Percentiles rank a stretch among this genome's conserved stretches.
Evolutionary conservation across 2,329 filamentous ascomycete species (phyloP).

Genomic region (Plenodomus lindquistii): DNA sequence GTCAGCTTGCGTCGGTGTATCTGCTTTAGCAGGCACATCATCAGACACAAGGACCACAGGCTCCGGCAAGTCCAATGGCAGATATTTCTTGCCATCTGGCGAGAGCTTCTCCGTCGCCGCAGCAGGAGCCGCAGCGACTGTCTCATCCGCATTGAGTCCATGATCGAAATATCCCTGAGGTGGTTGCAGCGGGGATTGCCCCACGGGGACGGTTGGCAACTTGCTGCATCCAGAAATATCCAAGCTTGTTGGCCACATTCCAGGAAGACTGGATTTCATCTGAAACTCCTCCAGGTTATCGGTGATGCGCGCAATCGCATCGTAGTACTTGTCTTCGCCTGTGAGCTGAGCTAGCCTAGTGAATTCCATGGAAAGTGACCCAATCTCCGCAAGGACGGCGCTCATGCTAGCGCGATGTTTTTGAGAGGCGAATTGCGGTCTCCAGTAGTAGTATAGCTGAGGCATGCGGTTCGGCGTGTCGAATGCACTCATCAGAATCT

Average conservation of each 20-base stretch:
- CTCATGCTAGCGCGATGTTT: conserved; percentile 46
- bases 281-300: conserved; percentile 50
- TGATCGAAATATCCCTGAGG: conserved; percentile 10
- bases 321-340: conserved; percentile 52
- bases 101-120: conserved; percentile 25
- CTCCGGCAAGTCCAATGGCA: conserved; percentile 33
- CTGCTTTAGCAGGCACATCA: conserved; percentile 9
- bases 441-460: conserved; percentile 61
- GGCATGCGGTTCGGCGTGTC: conserved; percentile 72
- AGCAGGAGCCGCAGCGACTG: conserved; percentile 10
- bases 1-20: no score
- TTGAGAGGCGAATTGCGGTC: conserved; percentile 44
- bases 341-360: conserved; percentile 53
- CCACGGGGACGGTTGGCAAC: not conserved
- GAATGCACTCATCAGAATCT: conserved; percentile 68
- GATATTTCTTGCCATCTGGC: conserved; percentile 39
- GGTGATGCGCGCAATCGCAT: conserved; percentile 53
- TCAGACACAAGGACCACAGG: conserved; percentile 31
- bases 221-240: conserved; percentile 47
- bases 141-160: not conserved
- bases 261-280: conserved; percentile 50
- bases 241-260: conserved; percentile 54
- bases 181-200: conserved; percentile 17
- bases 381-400: conserved; percentile 53
- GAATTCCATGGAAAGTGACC: conserved; percentile 54